Percentiles rank a stretch among this genome's conserved stretches.
Evolutionary conservation across 352 stramenopile genomes (phyloP).

Genomic region (Pythium periplocum): DNA sequence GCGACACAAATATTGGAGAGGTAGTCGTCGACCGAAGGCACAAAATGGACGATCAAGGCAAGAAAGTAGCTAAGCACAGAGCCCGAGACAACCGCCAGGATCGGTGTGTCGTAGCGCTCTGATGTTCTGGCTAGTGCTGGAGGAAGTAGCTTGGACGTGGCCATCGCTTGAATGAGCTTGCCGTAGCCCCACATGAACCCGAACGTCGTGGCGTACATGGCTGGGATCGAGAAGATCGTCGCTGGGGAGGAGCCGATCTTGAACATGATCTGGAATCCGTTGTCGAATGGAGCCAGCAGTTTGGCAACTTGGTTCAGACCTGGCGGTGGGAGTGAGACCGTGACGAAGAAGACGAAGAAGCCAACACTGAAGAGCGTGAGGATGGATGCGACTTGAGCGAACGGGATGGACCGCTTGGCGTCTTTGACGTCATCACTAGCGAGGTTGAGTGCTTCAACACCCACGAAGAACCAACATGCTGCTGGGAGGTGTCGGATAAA

Average conservation of each 20-base stretch:
- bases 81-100: slow-evolving; percentile 18
- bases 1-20: slow-evolving; percentile 22
- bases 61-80: slow-evolving; percentile 19
- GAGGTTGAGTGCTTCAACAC: slow-evolving; percentile 23
- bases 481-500: slow-evolving; percentile 20
- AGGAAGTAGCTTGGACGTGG: slow-evolving; percentile 19
- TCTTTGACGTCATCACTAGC: slow-evolving; percentile 18
- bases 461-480: slow-evolving; percentile 25
- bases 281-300: slow-evolving; percentile 20
- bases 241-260: slow-evolving; percentile 8
- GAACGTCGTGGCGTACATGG: slow-evolving; percentile 25
- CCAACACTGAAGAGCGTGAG: slow-evolving; percentile 11
- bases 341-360: slow-evolving; percentile 19
- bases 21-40: slow-evolving; percentile 16
- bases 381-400: slow-evolving; percentile 21
- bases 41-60: slow-evolving; percentile 18
- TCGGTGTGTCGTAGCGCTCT: slow-evolving; percentile 20
- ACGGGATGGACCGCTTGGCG: slow-evolving; percentile 13
- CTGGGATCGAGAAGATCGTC: slow-evolving; percentile 25
- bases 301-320: slow-evolving; percentile 18
- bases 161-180: slow-evolving; percentile 20
- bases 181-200: slow-evolving; percentile 30
- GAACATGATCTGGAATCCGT: slow-evolving; percentile 27
- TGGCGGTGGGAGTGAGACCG: slow-evolving; percentile 17
- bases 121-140: slow-evolving; percentile 10